A percentile compares a stretch with the other conserved stretches of the same genome.
Evolutionary conservation across 257 asterid genomes (phyloP).

Genomic region (Capsicum rhomboideum): DNA sequence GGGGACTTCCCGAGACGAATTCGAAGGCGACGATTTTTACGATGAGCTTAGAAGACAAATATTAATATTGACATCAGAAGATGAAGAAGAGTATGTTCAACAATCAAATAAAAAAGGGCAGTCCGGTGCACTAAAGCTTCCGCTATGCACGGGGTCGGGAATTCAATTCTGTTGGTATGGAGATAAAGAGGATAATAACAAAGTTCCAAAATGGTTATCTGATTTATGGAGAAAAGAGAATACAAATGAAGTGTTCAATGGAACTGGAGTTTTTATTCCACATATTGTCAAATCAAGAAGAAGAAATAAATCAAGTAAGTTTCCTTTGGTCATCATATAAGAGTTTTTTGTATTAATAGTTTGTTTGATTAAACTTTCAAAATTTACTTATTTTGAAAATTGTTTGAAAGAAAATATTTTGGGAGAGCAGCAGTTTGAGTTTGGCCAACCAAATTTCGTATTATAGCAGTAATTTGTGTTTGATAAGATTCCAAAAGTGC

Average conservation of each 20-base stretch:
- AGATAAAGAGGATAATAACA: slow-evolving; percentile 11
- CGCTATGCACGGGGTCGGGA: not conserved
- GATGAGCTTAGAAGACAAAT: slow-evolving; percentile 11
- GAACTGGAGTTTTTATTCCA: slow-evolving; percentile 90
- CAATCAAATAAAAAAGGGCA: not conserved
- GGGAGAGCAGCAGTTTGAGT: not conserved
- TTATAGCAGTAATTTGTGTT: no score
- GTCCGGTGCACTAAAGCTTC: no score
- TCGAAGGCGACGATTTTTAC: slow-evolving; percentile 12
- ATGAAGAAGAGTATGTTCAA: not conserved
- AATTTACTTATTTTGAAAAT: not conserved
- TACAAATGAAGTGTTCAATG: slow-evolving; percentile 13
- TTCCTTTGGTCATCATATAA: not conserved
- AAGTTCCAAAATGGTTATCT: slow-evolving; percentile 44
- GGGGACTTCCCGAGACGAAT: slow-evolving; percentile 16
- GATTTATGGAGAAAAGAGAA: slow-evolving; percentile 56
- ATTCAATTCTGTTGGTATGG: slow-evolving; percentile 47
- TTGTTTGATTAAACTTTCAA: not conserved
- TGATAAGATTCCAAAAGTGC: no score
- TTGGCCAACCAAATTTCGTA: no score
- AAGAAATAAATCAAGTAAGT: slow-evolving; percentile 47
- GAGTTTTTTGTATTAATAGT: no score
- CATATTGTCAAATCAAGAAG: slow-evolving; percentile 34
- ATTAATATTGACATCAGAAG: slow-evolving; percentile 4
- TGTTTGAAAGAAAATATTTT: not conserved